Conservation (phyloP, 2,329 filamentous ascomycete genomes). For the Talaromyces funiculosus region DNA sequence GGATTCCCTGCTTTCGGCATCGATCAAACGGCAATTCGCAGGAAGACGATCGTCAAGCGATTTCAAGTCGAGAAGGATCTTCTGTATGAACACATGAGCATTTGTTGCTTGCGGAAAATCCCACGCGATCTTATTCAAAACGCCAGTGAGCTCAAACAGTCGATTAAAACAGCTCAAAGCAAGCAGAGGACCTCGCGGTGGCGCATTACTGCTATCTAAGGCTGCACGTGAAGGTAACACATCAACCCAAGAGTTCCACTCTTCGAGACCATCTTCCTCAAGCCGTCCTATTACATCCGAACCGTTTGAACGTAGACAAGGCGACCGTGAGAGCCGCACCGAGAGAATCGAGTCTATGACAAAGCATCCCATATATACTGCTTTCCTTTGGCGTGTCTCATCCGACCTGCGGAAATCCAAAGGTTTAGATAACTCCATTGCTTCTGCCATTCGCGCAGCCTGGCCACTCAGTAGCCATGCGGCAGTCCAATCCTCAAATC, state of each 20-base stretch:
- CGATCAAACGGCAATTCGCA: slow-evolving; percentile 32
- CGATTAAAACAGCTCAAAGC: slow-evolving; percentile 51
- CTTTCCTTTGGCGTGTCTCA: slow-evolving; percentile 33
- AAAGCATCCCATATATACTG: slow-evolving; percentile 49
- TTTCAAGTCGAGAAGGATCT: slow-evolving; percentile 32
- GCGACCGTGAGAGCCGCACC: slow-evolving; percentile 40
- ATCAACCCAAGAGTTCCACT: slow-evolving; percentile 68
- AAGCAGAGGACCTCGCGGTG: slow-evolving; percentile 38
- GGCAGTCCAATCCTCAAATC: slow-evolving; percentile 41
- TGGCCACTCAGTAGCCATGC: slow-evolving; percentile 52
- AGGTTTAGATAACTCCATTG: slow-evolving; percentile 30
- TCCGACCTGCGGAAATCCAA: slow-evolving; percentile 26
- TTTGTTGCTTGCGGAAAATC: slow-evolving; percentile 27
- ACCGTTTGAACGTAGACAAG: slow-evolving; percentile 45
- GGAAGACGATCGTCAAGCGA: slow-evolving; percentile 34
- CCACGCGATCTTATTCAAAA: slow-evolving; percentile 32
- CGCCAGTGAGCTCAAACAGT: slow-evolving; percentile 37
- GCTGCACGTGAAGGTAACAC: slow-evolving; percentile 33
- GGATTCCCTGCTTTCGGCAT: slow-evolving; percentile 32
- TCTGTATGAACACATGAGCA: slow-evolving; percentile 26
- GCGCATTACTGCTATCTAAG: slow-evolving; percentile 23
- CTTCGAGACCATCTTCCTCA: slow-evolving; percentile 63
- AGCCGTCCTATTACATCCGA: slow-evolving; percentile 46
- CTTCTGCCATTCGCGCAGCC: slow-evolving; percentile 45
- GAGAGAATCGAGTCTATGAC: slow-evolving; percentile 50